phyloP scores from a whole-genome alignment of 768 basidiomycete genomes.

The Daedaleopsis nitida region DNA sequence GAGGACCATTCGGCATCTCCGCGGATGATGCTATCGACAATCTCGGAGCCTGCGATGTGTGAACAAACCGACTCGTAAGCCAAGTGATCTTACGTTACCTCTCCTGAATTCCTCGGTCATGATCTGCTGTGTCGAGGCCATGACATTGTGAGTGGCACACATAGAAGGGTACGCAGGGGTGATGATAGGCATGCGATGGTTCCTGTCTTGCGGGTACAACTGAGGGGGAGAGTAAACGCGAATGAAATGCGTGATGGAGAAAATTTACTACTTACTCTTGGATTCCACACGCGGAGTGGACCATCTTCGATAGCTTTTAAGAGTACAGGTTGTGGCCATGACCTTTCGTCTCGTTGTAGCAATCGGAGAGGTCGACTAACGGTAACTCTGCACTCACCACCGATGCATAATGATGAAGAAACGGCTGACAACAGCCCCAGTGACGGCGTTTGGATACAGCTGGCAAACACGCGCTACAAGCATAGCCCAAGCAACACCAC shows the following conservation, averaged over 20 bases:
- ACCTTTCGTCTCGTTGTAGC: slow-evolving; percentile 50
- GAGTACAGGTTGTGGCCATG: slow-evolving; percentile 97
- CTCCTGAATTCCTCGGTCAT: slow-evolving; percentile 95
- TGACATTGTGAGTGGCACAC: slow-evolving; percentile 99
- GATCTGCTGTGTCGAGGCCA: slow-evolving; percentile 91
- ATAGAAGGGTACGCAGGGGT: slow-evolving; percentile 99
- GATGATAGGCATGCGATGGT: slow-evolving; percentile 98
- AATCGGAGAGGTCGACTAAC: neutral
- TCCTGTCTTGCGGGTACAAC: slow-evolving; percentile 88
- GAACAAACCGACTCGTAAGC: slow-evolving; percentile 1
- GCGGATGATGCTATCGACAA: slow-evolving; percentile 89
- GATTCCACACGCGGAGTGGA: slow-evolving; percentile 96
- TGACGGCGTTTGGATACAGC: slow-evolving; percentile 91
- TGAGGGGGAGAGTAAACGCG: slow-evolving; percentile 31
- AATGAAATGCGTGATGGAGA: neutral
- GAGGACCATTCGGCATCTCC: slow-evolving; percentile 88
- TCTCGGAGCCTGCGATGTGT: slow-evolving; percentile 72
- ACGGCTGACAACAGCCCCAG: slow-evolving; percentile 93
- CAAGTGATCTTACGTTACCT: slow-evolving; percentile 46
- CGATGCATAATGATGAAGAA: slow-evolving; percentile 99
- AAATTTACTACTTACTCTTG: slow-evolving; percentile 57
- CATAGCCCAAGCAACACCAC: slow-evolving; percentile 98
- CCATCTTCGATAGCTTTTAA: slow-evolving; percentile 97
- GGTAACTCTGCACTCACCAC: slow-evolving; percentile 59
- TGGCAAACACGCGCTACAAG: slow-evolving; percentile 98